These are phyloP conservation scores for Solanum verrucosum DNA, from an alignment of 257 asterid species.

Conservation along the genomic window DNA sequence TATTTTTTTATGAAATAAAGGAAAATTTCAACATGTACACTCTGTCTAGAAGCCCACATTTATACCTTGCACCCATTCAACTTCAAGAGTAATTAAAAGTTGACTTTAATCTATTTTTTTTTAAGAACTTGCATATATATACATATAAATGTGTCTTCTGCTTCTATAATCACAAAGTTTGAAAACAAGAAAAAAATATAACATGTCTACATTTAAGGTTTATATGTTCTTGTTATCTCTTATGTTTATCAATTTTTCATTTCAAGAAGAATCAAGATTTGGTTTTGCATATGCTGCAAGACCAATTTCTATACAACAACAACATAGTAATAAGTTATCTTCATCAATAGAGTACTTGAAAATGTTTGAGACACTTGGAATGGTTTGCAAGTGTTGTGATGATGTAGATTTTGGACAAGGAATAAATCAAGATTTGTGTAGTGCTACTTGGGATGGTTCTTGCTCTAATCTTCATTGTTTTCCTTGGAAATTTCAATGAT, in stretches of 20 bases:
- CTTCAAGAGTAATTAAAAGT: background rate
- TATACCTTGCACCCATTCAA: background rate
- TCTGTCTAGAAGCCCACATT: conserved; percentile 2
- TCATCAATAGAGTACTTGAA: background rate
- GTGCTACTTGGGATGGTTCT: conserved; percentile 14
- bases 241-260: background rate
- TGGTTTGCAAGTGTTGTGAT: conserved; percentile 37
- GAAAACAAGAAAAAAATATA: background rate
- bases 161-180: background rate
- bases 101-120: background rate
- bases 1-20: background rate
- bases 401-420: background rate
- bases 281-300: background rate
- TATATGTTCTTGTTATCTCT: background rate
- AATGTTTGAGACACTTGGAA: conserved; percentile 17
- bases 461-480: conserved; percentile 27
- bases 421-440: conserved; percentile 1
- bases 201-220: background rate
- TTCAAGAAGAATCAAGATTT: background rate
- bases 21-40: background rate
- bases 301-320: background rate
- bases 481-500: conserved; percentile 23
- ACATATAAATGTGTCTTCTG: background rate
- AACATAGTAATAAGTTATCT: background rate
- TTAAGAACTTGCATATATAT: background rate